Base-by-base conservation (phyloP, 139 green algal genomes). In the Chlorella sp. region DNA sequence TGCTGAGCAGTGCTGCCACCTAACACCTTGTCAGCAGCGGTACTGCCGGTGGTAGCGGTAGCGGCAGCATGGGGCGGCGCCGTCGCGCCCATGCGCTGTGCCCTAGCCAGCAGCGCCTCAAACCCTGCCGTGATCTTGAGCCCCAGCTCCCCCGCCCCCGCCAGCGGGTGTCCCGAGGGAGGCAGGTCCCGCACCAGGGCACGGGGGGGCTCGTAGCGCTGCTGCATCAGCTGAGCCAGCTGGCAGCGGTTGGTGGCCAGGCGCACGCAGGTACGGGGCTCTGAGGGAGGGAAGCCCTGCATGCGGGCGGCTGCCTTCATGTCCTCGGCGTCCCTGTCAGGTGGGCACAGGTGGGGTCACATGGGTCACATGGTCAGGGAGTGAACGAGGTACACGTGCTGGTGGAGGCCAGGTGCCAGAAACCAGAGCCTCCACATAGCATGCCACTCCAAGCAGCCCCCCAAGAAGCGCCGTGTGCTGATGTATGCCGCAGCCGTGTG, bases 111-210 rank as follows among this genome's bases (percentile, higher is more conserved):
- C 51, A 95, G 49, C 50, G 93, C 91, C 76, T 95, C 90, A 70
- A 91, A 86, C 0, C 87, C 91, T 22, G 80, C 77, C 0, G 80
- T 80, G 3, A 96, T 69, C 74, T 94, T 95, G 6, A 91, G 78
- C 0, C 91, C 91, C 62, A 90, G 72, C 32, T 86, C 72, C 0
- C 78, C 78, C 0, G 88, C 80, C 50, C 74, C 76, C 1, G 29
- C 61, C 35, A 79, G 30, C 5, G 75, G 62, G 62, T 75, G 50
- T 10, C 62, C 65, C 1, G 78, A 61, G 24, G 79, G 77, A 26
- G 85, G 82, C 73, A 88, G 55, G 42, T 74, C 61, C 59, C 70
- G n/a, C n/a, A n/a, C n/a, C n/a, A n/a, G 83, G 6, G 75, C 69
- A 0, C 72, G 60, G 0, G 88, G 86, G 3, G 86, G 64, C 1